Base-by-base conservation (phyloP, 257 asterid species). In the Salvia hispanica region DNA sequence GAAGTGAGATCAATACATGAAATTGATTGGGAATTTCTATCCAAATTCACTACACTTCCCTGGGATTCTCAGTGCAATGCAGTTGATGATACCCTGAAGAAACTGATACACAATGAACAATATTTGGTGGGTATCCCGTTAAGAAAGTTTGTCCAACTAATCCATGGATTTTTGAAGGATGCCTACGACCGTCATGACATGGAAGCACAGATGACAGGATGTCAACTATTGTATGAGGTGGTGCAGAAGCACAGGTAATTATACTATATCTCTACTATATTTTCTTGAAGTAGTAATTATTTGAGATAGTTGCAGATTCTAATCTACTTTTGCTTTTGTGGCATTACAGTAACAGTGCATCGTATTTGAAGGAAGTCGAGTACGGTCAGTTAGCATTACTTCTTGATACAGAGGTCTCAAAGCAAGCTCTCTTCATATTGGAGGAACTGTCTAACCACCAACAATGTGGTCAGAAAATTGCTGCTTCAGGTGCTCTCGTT, bases 191-290 rank as follows among this genome's bases (percentile, higher is more conserved):
- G 25, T 74, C 70, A 36, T 62, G 95, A 90, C 21, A 75, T 48
- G 75, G 86, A 83, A 74, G 97, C 95, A 39, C 84, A 76, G 82
- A 76, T 74, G 78, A 76, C 62, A 34, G 99, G 97, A 64, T 91
- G 97, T 70, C 72, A 73, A 13, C 68, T 91, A 74, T 54, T 86
- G 73, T 66, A 79, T 46, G 82, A 87, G 55, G 72, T 88, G 64
- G 67, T 88, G 72, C 90, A 79, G 69, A 82, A 80, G 73, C 74
- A 82, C 88, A 63, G 97, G 98, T 92, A n/a, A 74, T 70, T 66
- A 31, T n/a, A n/a, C n/a, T 64, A 15, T 25, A 25, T 25, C 31
- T 25, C 31, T 25, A 25, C 31, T 25, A 25, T 25, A 25, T 25
- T 25, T 25, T 25, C 39, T 9, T 33, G 12, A 34, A 11, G 40